Percentiles rank a stretch among this genome's conserved stretches.
phyloP scores from a whole-genome alignment of 441 rosid species.

The Adansonia grandidieri region DNA sequence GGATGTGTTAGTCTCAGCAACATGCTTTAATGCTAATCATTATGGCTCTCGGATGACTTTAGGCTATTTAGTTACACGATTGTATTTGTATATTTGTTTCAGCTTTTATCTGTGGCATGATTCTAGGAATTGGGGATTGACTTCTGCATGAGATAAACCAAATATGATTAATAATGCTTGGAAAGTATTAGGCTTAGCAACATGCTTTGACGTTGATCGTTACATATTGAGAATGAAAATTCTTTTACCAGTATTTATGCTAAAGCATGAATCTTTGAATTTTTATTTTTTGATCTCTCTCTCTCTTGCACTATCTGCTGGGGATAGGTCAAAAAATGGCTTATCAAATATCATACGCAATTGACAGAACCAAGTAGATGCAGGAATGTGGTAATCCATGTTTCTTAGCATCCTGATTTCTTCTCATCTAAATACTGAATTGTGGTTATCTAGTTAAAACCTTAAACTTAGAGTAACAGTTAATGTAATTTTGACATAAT shows the following conservation, averaged over 20 bases:
- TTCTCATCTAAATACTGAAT: background rate
- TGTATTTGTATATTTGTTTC: background rate
- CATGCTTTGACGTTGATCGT: background rate
- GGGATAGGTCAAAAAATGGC: conserved; percentile 1
- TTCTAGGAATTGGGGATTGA: background rate
- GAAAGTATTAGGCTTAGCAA: background rate
- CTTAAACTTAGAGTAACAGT: background rate
- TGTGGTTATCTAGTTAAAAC: background rate
- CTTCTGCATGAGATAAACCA: background rate
- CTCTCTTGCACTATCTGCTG: background rate
- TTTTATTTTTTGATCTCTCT: background rate
- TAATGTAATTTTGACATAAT: background rate
- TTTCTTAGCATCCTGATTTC: background rate
- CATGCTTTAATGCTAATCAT: background rate
- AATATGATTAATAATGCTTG: background rate
- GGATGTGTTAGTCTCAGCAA: background rate
- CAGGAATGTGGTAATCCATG: background rate
- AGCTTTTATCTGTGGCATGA: background rate
- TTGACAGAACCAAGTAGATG: background rate
- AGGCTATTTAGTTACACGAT: background rate
- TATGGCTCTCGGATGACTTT: background rate
- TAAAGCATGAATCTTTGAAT: background rate
- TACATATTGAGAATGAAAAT: background rate
- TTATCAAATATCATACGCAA: background rate
- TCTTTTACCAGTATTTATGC: background rate